phyloP scores from a whole-genome alignment of 306 rosid species.

The Urtica urens region DNA sequence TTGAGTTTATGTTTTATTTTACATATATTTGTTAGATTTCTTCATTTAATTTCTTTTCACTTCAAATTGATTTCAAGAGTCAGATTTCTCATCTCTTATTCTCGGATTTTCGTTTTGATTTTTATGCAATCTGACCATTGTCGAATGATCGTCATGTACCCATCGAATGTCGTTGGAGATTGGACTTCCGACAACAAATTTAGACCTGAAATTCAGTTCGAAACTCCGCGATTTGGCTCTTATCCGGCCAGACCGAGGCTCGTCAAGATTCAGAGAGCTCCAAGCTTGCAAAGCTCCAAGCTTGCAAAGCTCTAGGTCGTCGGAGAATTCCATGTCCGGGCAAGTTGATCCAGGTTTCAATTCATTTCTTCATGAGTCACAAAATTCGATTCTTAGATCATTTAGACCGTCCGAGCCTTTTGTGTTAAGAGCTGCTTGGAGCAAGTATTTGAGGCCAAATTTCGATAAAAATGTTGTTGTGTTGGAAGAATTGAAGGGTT shows the following conservation, averaged over 20 bases:
- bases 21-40: too few species aligned
- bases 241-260: constrained; percentile 53
- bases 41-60: too few species aligned
- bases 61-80: constrained; percentile 16
- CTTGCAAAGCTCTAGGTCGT: constrained; percentile 23
- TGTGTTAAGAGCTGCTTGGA: constrained; percentile 25
- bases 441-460: constrained; percentile 4
- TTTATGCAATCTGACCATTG: constrained; percentile 6
- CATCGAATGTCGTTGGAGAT: constrained; percentile 29
- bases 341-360: constrained; percentile 28
- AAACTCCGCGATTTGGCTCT: constrained; percentile 32
- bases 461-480: constrained; percentile 21
- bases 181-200: constrained; percentile 35
- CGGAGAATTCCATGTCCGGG: constrained; percentile 16
- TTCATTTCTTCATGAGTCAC: constrained; percentile 28
- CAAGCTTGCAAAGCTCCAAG: constrained; percentile 38
- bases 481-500: constrained; percentile 33
- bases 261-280: constrained; percentile 43
- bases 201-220: constrained; percentile 15
- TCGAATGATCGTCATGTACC: constrained; percentile 35
- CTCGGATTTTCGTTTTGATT: constrained; percentile 7
- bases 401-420: constrained; percentile 14
- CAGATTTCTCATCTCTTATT: constrained; percentile 16
- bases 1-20: too few species aligned
- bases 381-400: constrained; percentile 10